Percentiles rank a stretch among this genome's conserved stretches.
These are phyloP conservation scores for Pseudozyma thailandica DNA, from an alignment of 1,284 basidiomycete species.

Conservation along the genomic window DNA sequence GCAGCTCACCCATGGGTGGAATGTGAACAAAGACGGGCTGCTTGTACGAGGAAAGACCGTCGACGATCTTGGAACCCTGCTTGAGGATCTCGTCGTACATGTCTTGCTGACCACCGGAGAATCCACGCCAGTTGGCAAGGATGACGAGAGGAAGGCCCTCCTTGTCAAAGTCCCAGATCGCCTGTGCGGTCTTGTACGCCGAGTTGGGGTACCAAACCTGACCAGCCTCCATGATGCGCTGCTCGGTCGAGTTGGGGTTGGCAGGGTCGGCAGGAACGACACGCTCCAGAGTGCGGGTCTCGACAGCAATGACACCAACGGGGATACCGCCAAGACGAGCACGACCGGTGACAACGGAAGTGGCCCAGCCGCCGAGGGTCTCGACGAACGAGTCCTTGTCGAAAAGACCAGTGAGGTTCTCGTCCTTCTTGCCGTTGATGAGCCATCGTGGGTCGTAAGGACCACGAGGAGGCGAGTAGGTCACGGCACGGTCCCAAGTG, in stretches of 20 bases:
- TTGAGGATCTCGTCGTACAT: conserved; percentile 74
- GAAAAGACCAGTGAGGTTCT: conserved; percentile 82
- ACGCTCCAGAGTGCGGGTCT: conserved; percentile 96
- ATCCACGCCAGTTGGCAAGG: conserved; percentile 99
- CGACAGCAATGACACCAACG: conserved; percentile 96
- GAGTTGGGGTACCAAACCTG: conserved; percentile 99
- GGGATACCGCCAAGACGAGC: conserved; percentile 97
- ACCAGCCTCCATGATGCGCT: conserved; percentile 97
- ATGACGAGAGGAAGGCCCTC: conserved; percentile 97
- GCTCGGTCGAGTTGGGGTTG: conserved; percentile 95
- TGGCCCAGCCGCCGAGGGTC: conserved; percentile 74
- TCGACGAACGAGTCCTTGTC: conserved; percentile 97
- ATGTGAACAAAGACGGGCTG: conserved; percentile 99
- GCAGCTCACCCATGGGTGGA: conserved; percentile 96
- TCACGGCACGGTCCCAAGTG: conserved; percentile 91
- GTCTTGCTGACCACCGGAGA: conserved; percentile 98
- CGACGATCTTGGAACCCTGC: conserved; percentile 79
- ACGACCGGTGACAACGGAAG: conserved; percentile 77
- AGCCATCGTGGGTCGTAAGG: conserved; percentile 98
- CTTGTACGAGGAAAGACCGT: conserved; percentile 94
- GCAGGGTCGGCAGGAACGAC: conserved; percentile 98
- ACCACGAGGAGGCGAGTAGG: conserved; percentile 89
- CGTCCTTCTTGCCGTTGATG: conserved; percentile 90
- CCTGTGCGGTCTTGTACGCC: conserved; percentile 99
- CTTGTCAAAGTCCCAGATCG: conserved; percentile 97